phyloP scores from a whole-genome alignment of 1,284 basidiomycete species.

The Coniferiporia sulphurascens region DNA sequence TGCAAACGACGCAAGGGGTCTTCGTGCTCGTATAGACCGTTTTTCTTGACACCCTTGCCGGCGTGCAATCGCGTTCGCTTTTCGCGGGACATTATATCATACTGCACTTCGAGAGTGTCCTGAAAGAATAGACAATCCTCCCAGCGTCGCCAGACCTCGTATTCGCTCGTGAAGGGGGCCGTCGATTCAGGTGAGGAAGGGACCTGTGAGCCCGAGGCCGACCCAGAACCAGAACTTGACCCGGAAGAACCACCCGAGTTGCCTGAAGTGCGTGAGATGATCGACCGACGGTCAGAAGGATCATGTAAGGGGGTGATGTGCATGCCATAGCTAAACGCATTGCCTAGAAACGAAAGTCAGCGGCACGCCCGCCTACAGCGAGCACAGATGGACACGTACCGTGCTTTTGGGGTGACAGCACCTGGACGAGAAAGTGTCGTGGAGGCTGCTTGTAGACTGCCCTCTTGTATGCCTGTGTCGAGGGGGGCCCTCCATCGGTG shows the following conservation, averaged over 20 bases:
- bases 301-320: conserved; percentile 45
- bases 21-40: conserved; percentile 60
- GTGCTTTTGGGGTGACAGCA: conserved; percentile 53
- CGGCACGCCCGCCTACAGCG: not conserved
- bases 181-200: conserved; percentile 14
- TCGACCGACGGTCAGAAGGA: conserved; percentile 31
- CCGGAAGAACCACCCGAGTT: conserved; percentile 24
- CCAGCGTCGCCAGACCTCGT: conserved; percentile 74
- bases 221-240: conserved; percentile 22
- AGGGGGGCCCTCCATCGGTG: conserved; percentile 13
- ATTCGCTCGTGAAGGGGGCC: conserved; percentile 34
- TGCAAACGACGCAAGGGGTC: conserved; percentile 31
- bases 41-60: conserved; percentile 72
- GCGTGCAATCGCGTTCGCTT: conserved; percentile 58
- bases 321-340: conserved; percentile 55
- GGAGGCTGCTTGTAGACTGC: conserved; percentile 59
- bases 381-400: conserved; percentile 34
- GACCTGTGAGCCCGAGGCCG: not conserved
- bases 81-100: conserved; percentile 52
- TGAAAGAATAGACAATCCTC: conserved; percentile 77
- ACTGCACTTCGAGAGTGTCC: conserved; percentile 60
- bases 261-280: conserved; percentile 29
- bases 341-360: conserved; percentile 35
- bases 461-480: conserved; percentile 44
- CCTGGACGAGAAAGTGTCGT: conserved; percentile 50